Base-by-base conservation (phyloP, 129 eudicot species). In the Lonicera japonica region DNA sequence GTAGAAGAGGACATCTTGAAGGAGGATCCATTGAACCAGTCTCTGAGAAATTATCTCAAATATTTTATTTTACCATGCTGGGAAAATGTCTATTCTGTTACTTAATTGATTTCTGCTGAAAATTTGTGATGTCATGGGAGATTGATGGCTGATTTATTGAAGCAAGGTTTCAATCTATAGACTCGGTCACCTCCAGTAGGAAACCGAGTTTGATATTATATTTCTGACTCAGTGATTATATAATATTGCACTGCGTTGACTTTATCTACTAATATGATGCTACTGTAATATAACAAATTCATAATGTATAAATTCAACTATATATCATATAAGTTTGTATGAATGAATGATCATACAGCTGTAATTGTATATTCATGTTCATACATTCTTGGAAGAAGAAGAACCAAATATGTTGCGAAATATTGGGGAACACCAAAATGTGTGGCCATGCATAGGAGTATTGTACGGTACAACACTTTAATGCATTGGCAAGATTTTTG, bases 11-110 rank as follows among this genome's bases (percentile, higher is more conserved):
- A 60, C 34, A 60, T 60, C 5, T 60, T 20, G 40, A 38, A 40
- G 52, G n/a, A 20, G 21, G 34, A 20, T 2, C 52, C 21, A 60
- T 60, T 60, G 65, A 60, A 60, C 40, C 25, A 36, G 65, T 60
- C 64, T 8, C 51, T 39, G 25, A 50, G 4, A 50, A 17, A 50
- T n/a, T 16, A 15, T 50, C 18, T 4, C 8, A 8, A 38, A 6
- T 60, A 5, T 38, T 38, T 20, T 40, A 4, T 18, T n/a, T 11
- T 21, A 14, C 10, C 46, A 36, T 60, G 3, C 46, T 6, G 5
- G n/a, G 51, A 60, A 22, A 20, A 18, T 8, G 45, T 60, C 21
- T 59, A 29, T 6, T 59, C 48, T 34, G 47, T 18, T 16, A 15
- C 8, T 58, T 7, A 15, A n/a, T 11, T 43, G 16, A 14, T 43